Conservation (phyloP, 805 yeast species). For the Peterozyma xylosa region DNA sequence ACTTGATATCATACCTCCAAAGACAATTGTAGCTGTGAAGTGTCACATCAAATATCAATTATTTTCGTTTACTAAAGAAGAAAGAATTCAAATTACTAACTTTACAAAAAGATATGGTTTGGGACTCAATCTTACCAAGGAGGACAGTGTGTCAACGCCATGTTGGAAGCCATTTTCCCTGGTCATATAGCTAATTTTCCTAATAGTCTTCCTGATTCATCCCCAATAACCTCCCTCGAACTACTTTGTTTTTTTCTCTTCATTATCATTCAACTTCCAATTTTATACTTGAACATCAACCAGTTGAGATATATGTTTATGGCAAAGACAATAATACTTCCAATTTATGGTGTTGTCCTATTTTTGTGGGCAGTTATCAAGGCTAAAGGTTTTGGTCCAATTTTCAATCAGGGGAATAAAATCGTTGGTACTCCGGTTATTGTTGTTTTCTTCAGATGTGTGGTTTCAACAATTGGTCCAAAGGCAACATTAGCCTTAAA, state of each 20-base stretch:
- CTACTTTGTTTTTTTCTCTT: slow-evolving; percentile 25
- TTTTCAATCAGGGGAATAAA: slow-evolving; percentile 12
- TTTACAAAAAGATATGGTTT: slow-evolving; percentile 11
- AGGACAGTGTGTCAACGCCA: slow-evolving; percentile 17
- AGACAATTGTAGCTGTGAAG: no score
- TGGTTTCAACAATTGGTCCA: slow-evolving; percentile 25
- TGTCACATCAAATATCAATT: no score
- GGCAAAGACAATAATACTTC: slow-evolving; percentile 20
- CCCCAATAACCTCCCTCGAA: slow-evolving; percentile 17
- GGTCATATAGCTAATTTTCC: slow-evolving; percentile 14
- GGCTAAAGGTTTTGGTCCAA: slow-evolving; percentile 16
- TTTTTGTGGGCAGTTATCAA: slow-evolving; percentile 23
- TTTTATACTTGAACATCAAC: slow-evolving; percentile 22
- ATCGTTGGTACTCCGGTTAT: slow-evolving; percentile 17
- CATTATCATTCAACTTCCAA: slow-evolving; percentile 23
- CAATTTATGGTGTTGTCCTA: slow-evolving; percentile 18
- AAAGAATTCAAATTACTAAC: no score
- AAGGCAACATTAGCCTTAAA: slow-evolving; percentile 28
- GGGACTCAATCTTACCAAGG: slow-evolving; percentile 20
- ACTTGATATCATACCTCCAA: no score
- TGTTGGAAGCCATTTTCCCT: slow-evolving; percentile 20
- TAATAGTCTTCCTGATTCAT: slow-evolving; percentile 18
- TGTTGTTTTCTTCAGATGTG: slow-evolving; percentile 17
- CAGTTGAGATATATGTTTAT: slow-evolving; percentile 25
- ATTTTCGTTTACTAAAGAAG: no score